Percentiles rank a stretch among this genome's conserved stretches.
phyloP scores from a whole-genome alignment of 805 yeast species.

The Zygoascus flipseniorum region DNA sequence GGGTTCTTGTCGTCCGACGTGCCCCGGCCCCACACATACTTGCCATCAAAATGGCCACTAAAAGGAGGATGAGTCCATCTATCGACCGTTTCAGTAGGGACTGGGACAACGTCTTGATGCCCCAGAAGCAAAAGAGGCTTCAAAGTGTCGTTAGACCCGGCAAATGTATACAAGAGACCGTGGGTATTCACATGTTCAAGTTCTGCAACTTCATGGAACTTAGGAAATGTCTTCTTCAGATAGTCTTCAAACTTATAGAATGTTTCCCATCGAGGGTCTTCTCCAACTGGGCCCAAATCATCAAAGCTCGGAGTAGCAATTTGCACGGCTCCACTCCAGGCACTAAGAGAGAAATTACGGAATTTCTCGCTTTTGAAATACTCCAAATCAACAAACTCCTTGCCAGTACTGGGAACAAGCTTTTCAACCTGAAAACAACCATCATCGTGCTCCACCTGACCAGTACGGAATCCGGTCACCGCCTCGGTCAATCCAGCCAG shows the following conservation, averaged over 20 bases:
- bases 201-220: slow-evolving; percentile 38
- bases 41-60: slow-evolving; percentile 58
- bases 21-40: slow-evolving; percentile 68
- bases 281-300: slow-evolving; percentile 39
- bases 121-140: slow-evolving; percentile 66
- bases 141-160: slow-evolving; percentile 41
- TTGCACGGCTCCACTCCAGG: slow-evolving; percentile 45
- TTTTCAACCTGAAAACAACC: background rate
- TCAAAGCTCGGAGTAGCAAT: slow-evolving; percentile 62
- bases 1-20: slow-evolving; percentile 66
- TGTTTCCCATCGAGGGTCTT: slow-evolving; percentile 41
- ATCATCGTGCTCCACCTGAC: background rate
- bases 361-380: slow-evolving; percentile 8
- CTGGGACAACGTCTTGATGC: slow-evolving; percentile 78
- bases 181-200: slow-evolving; percentile 51
- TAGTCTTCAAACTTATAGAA: slow-evolving; percentile 45
- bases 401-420: background rate
- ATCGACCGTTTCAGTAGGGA: slow-evolving; percentile 43
- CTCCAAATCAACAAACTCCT: slow-evolving; percentile 1
- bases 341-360: slow-evolving; percentile 8
- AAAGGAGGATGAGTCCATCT: slow-evolving; percentile 67
- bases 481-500: background rate
- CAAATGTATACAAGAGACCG: slow-evolving; percentile 56
- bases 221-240: slow-evolving; percentile 47
- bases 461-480: background rate